Evolutionary conservation across 2,329 filamentous ascomycete species (phyloP).

Genomic region (Aspergillus udagawae): DNA sequence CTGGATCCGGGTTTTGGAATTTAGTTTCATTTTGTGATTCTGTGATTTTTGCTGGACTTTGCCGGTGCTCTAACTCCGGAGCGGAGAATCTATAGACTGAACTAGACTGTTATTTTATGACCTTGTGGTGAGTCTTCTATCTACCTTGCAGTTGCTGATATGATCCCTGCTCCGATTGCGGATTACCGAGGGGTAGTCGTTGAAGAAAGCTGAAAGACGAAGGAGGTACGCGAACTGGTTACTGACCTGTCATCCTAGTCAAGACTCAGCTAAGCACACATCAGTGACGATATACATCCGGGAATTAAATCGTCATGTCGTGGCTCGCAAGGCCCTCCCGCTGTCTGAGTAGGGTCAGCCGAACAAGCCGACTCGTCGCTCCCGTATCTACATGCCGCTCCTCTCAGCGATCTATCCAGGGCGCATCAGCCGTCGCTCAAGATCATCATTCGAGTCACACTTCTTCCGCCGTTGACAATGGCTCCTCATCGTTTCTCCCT

Average conservation of each 20-base stretch:
- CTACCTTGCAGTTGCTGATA: neutral
- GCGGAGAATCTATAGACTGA: neutral
- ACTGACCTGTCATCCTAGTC: neutral
- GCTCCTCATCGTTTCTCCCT: slow-evolving; percentile 1
- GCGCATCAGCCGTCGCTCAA: slow-evolving; percentile 6
- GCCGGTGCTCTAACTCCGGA: neutral
- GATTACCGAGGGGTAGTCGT: neutral
- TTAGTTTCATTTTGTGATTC: neutral
- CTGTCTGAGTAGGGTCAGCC: neutral
- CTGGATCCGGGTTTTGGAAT: neutral
- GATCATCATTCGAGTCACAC: slow-evolving; percentile 3
- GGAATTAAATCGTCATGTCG: neutral
- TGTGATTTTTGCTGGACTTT: neutral
- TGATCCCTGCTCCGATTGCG: neutral
- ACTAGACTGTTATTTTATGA: neutral
- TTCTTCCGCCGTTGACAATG: slow-evolving; percentile 1
- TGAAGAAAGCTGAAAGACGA: neutral
- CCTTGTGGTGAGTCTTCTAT: neutral
- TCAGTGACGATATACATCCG: neutral
- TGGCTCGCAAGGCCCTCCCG: neutral
- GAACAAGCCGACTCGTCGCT: neutral
- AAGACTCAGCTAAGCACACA: neutral
- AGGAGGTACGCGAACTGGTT: neutral
- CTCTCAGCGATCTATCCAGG: neutral
- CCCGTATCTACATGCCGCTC: slow-evolving; percentile 3